Evolutionary conservation across 306 rosid genomes (phyloP).

Genomic region (Dalbergia oliveri): DNA sequence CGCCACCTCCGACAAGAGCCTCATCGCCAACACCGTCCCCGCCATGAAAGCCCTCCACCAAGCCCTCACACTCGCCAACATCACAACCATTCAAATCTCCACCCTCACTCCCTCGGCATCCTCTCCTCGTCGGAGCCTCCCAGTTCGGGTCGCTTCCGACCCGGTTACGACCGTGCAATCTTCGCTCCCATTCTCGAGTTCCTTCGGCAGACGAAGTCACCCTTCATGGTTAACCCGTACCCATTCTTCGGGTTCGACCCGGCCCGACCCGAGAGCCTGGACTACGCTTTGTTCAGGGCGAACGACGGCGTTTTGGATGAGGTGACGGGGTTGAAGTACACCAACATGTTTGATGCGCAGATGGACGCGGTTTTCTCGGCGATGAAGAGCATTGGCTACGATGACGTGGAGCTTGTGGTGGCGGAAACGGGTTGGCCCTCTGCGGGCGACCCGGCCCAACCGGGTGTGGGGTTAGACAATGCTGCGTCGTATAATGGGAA

Average conservation of each 20-base stretch:
- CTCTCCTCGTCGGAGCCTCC: constrained; percentile 76
- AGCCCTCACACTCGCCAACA: constrained; percentile 64
- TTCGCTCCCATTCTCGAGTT: constrained; percentile 78
- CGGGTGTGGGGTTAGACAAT: constrained; percentile 66
- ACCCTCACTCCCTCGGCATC: constrained; percentile 84
- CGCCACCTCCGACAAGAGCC: constrained; percentile 78
- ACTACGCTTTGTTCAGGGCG: constrained; percentile 74
- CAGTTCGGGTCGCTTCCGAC: constrained; percentile 67
- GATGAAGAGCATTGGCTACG: constrained; percentile 82
- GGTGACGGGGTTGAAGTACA: constrained; percentile 64
- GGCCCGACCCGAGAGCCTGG: constrained; percentile 42
- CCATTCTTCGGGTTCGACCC: constrained; percentile 74
- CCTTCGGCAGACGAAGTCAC: constrained; percentile 66
- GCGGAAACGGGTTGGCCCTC: constrained; percentile 95
- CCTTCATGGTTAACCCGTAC: constrained; percentile 84
- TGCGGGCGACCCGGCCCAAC: constrained; percentile 75
- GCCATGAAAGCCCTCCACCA: constrained; percentile 70
- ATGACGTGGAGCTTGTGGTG: constrained; percentile 74
- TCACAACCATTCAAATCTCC: constrained; percentile 62
- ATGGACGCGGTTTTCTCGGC: constrained; percentile 88
- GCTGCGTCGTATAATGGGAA: constrained; percentile 79
- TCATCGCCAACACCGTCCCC: constrained; percentile 77
- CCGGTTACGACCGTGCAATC: constrained; percentile 67
- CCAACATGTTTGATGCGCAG: constrained; percentile 93
- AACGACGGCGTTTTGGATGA: constrained; percentile 81